These are phyloP conservation scores for Lentinula raphanica DNA, from an alignment of 768 basidiomycete genomes.

Conservation along the genomic window DNA sequence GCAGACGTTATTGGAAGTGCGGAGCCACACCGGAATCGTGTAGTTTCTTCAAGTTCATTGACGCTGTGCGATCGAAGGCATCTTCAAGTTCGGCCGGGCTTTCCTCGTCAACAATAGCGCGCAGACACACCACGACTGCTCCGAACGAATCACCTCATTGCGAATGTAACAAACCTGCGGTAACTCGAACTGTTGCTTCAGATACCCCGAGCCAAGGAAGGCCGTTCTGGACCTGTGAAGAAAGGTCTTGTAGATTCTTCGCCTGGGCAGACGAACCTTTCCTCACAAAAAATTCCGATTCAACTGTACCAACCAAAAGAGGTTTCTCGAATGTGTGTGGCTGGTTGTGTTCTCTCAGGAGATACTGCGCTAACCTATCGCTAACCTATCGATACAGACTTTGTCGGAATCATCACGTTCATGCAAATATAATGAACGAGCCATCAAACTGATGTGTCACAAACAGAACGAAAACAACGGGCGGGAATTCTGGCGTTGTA, in stretches of 20 bases:
- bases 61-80: constrained; percentile 9
- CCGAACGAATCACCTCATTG: constrained; percentile 31
- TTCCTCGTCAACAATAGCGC: neutral
- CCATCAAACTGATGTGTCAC: constrained; percentile 44
- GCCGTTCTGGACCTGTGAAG: constrained; percentile 49
- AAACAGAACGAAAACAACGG: constrained; percentile 74
- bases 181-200: constrained; percentile 43
- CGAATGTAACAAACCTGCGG: constrained; percentile 51
- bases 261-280: constrained; percentile 33
- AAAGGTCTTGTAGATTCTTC: constrained; percentile 45
- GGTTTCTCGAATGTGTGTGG: constrained; percentile 22
- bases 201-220: constrained; percentile 55
- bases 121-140: constrained; percentile 1
- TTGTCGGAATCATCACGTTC: constrained; percentile 14
- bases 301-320: constrained; percentile 34
- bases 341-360: neutral
- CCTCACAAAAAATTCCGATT: neutral
- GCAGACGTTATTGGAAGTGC: constrained; percentile 39
- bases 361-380: neutral
- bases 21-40: constrained; percentile 29
- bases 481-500: constrained; percentile 73
- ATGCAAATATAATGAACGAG: constrained; percentile 57
- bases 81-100: neutral
- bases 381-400: neutral
- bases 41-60: constrained; percentile 36